Evolutionary conservation across 2,329 filamentous ascomycete species (phyloP).

Genomic region (Botrytis squamosa): DNA sequence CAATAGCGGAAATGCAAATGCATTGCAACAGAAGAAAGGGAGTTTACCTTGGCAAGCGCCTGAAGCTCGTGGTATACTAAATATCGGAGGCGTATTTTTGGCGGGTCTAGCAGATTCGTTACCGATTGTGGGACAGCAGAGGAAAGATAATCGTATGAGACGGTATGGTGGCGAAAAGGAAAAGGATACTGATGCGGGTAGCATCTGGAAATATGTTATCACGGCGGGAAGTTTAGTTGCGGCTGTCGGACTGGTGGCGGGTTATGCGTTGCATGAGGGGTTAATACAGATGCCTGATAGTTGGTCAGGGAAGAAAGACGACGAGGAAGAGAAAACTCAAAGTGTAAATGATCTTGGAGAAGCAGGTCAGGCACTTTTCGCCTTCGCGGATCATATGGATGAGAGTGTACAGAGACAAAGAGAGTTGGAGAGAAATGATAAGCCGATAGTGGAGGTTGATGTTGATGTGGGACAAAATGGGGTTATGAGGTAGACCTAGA

Average conservation of each 20-base stretch:
- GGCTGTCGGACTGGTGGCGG: slow-evolving; percentile 36
- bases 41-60: slow-evolving; percentile 38
- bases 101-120: slow-evolving; percentile 35
- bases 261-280: slow-evolving; percentile 39
- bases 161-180: slow-evolving; percentile 31
- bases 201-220: slow-evolving; percentile 29
- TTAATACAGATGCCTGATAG: slow-evolving; percentile 31
- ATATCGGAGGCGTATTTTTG: slow-evolving; percentile 34
- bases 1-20: slow-evolving; percentile 19
- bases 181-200: slow-evolving; percentile 25
- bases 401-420: slow-evolving; percentile 24
- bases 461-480: slow-evolving; percentile 21
- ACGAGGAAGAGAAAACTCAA: slow-evolving; percentile 17
- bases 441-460: slow-evolving; percentile 31
- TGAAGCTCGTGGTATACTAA: slow-evolving; percentile 33
- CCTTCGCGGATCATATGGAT: slow-evolving; percentile 32
- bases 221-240: slow-evolving; percentile 35
- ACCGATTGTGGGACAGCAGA: slow-evolving; percentile 34
- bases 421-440: slow-evolving; percentile 21
- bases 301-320: slow-evolving; percentile 17
- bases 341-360: slow-evolving; percentile 33
- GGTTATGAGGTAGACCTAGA: neutral
- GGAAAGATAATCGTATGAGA: slow-evolving; percentile 34
- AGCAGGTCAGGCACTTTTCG: slow-evolving; percentile 33
- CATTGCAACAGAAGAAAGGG: slow-evolving; percentile 24